phyloP scores from a whole-genome alignment of 805 yeast genomes.

The Cyberlindnera maritima region DNA sequence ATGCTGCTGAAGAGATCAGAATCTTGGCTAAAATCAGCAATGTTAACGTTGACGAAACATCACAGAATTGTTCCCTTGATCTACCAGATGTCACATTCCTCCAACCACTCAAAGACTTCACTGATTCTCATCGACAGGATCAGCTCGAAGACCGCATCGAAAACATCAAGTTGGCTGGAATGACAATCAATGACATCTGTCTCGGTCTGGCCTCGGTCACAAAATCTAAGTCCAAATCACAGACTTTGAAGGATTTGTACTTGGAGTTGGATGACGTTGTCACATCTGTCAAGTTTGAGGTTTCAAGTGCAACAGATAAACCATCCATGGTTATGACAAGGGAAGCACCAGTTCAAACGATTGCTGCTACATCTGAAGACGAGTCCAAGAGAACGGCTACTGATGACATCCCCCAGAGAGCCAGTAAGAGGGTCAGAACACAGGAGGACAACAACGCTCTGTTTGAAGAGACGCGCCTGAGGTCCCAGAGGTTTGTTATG shows the following conservation, averaged over 20 bases:
- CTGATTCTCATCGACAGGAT: constrained; percentile 5
- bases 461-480: neutral
- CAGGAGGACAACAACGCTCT: constrained; percentile 26
- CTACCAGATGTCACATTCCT: constrained; percentile 19
- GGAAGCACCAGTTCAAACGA: neutral
- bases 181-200: constrained; percentile 31
- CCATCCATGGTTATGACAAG: no score
- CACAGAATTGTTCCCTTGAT: neutral
- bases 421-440: constrained; percentile 38
- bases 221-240: constrained; percentile 30
- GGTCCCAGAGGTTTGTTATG: constrained; percentile 10
- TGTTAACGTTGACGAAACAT: neutral
- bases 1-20: constrained; percentile 12
- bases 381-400: constrained; percentile 10
- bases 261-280: constrained; percentile 45
- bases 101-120: constrained; percentile 16
- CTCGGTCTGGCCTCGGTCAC: constrained; percentile 26
- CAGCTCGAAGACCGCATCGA: constrained; percentile 14
- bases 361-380: neutral
- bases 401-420: constrained; percentile 31
- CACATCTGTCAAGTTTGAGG: constrained; percentile 36
- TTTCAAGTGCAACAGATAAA: neutral
- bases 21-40: constrained; percentile 4
- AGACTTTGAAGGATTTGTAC: constrained; percentile 50
- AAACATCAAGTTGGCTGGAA: constrained; percentile 16